Evolutionary conservation across 2,329 filamentous ascomycete species (phyloP).

Genomic region (Sodiomyces alkalinus): DNA sequence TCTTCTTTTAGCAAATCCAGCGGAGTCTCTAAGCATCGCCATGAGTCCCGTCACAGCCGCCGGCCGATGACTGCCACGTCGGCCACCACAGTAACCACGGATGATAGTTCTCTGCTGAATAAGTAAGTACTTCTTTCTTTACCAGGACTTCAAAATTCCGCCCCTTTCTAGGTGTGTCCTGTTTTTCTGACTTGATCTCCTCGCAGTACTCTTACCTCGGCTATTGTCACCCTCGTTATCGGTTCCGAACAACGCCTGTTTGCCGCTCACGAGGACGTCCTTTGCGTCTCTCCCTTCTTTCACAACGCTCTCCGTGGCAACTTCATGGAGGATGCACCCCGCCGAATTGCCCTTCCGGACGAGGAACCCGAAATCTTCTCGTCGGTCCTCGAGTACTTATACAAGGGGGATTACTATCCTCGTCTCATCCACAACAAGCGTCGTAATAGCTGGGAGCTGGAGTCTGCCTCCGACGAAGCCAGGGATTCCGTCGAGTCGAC

Average conservation of each 20-base stretch:
- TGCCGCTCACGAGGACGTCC: constrained; percentile 77
- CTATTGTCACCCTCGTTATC: constrained; percentile 67
- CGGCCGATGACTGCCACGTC: no score
- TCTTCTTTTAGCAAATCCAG: constrained; percentile 39
- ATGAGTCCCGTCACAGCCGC: constrained; percentile 30
- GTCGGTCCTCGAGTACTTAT: constrained; percentile 77
- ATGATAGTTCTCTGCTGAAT: constrained; percentile 23
- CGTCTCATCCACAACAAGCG: constrained; percentile 71
- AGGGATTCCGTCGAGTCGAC: constrained; percentile 42
- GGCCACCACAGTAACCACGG: constrained; percentile 28
- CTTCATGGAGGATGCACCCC: constrained; percentile 44
- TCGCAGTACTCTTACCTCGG: constrained; percentile 40
- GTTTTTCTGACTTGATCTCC: constrained; percentile 5
- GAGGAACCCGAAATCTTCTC: constrained; percentile 88
- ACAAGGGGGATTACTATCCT: constrained; percentile 88
- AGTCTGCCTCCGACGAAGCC: constrained; percentile 36
- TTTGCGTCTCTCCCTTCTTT: constrained; percentile 69
- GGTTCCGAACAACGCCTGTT: constrained; percentile 77
- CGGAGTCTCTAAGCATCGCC: constrained; percentile 38
- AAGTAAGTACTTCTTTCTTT: constrained; percentile 22
- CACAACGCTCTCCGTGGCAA: constrained; percentile 45
- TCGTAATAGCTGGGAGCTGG: constrained; percentile 68
- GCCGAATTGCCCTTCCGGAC: constrained; percentile 65
- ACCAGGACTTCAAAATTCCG: not conserved
- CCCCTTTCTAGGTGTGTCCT: not conserved